Conservation (phyloP, 768 basidiomycete species). For the Calocybe indica region DNA sequence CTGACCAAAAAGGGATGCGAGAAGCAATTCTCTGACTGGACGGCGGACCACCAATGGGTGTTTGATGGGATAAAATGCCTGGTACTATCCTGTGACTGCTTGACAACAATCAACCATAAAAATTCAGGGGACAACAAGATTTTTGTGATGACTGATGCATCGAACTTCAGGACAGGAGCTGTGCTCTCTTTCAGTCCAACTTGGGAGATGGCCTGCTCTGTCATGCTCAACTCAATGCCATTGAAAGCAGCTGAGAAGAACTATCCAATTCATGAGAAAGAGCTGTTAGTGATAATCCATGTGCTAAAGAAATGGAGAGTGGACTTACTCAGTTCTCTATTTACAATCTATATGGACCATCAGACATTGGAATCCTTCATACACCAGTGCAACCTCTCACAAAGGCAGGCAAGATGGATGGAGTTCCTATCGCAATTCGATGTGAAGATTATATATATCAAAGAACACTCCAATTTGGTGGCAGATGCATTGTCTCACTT, state of each 20-base stretch:
- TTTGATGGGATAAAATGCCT: constrained; percentile 24
- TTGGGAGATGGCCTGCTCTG: constrained; percentile 5
- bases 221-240: constrained; percentile 2
- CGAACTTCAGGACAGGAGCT: constrained; percentile 7
- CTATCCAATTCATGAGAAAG: constrained; percentile 21
- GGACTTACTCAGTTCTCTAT: constrained; percentile 22
- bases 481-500: too few species aligned
- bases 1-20: background rate
- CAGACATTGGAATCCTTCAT: too few species aligned
- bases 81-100: constrained; percentile 17
- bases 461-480: too few species aligned
- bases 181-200: constrained; percentile 2
- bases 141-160: constrained; percentile 23
- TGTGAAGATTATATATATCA: too few species aligned
- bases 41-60: constrained; percentile 11
- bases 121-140: constrained; percentile 18
- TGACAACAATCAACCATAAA: constrained; percentile 22
- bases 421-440: too few species aligned
- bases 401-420: too few species aligned
- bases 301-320: constrained; percentile 20
- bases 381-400: too few species aligned
- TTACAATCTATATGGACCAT: too few species aligned
- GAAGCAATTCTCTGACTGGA: constrained; percentile 15
- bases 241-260: constrained; percentile 6
- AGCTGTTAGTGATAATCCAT: constrained; percentile 28